Evolutionary conservation across 441 rosid genomes (phyloP).

Genomic region (Populus tomentosa): DNA sequence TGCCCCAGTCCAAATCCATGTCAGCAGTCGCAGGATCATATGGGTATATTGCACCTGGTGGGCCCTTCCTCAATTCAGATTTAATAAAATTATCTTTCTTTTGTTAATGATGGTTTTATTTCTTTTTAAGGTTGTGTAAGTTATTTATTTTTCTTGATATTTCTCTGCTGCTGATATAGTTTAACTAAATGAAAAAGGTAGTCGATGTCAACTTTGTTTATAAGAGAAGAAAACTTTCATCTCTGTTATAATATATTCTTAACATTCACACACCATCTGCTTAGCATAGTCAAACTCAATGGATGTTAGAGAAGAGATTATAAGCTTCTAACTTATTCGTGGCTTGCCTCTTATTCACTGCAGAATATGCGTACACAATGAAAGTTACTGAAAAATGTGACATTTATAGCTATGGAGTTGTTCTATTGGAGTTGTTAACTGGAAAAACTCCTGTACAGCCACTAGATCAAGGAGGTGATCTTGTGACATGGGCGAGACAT

Average conservation of each 20-base stretch:
- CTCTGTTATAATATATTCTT: too few species aligned
- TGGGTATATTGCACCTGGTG: conserved; percentile 98
- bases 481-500: conserved; percentile 64
- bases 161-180: background rate
- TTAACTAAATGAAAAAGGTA: background rate
- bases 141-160: background rate
- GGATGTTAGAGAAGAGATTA: too few species aligned
- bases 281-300: too few species aligned
- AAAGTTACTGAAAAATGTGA: conserved; percentile 59
- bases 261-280: too few species aligned
- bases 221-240: too few species aligned
- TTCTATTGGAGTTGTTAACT: conserved; percentile 78
- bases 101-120: background rate
- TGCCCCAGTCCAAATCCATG: conserved; percentile 96
- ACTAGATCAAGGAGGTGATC: conserved; percentile 86
- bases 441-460: conserved; percentile 89
- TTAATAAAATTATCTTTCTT: background rate
- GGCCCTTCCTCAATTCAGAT: conserved; percentile 7
- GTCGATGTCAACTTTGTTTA: too few species aligned
- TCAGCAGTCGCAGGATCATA: conserved; percentile 97
- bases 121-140: background rate
- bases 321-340: too few species aligned
- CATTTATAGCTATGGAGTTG: conserved; percentile 92
- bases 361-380: conserved; percentile 76
- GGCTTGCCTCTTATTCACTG: background rate